A percentile compares a stretch with the other conserved stretches of the same genome.
phyloP scores from a whole-genome alignment of 1,139 yeast species.

The Saccharomycopsis hybrid region DNA sequence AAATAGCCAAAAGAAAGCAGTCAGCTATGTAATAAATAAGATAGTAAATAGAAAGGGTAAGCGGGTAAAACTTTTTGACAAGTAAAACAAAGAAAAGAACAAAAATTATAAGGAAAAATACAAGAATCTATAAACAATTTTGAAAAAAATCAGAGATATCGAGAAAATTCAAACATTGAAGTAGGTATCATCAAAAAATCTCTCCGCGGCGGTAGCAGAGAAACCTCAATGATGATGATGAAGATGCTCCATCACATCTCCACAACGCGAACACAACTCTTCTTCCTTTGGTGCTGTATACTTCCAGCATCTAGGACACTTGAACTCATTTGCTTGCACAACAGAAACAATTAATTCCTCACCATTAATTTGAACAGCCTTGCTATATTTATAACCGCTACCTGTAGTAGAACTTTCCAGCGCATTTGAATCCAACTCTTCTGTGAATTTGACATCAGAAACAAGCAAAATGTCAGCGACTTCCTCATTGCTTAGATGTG shows the following conservation, averaged over 20 bases:
- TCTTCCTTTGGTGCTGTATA: constrained; percentile 47
- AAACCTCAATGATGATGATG: no score
- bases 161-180: no score
- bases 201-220: no score
- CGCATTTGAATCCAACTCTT: background rate
- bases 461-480: constrained; percentile 59
- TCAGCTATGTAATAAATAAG: no score
- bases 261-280: constrained; percentile 64
- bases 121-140: no score
- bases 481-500: constrained; percentile 27
- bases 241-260: constrained; percentile 28
- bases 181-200: no score
- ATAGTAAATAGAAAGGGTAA: no score
- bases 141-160: no score
- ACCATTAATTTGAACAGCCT: constrained; percentile 29
- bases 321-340: constrained; percentile 40
- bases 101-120: no score
- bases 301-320: constrained; percentile 97
- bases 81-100: no score
- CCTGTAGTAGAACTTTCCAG: background rate
- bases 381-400: constrained; percentile 28
- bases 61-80: no score
- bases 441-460: constrained; percentile 44
- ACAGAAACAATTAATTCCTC: constrained; percentile 34
- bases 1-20: no score